phyloP scores from a whole-genome alignment of 1,284 basidiomycete genomes.

The Marasmius sp. region DNA sequence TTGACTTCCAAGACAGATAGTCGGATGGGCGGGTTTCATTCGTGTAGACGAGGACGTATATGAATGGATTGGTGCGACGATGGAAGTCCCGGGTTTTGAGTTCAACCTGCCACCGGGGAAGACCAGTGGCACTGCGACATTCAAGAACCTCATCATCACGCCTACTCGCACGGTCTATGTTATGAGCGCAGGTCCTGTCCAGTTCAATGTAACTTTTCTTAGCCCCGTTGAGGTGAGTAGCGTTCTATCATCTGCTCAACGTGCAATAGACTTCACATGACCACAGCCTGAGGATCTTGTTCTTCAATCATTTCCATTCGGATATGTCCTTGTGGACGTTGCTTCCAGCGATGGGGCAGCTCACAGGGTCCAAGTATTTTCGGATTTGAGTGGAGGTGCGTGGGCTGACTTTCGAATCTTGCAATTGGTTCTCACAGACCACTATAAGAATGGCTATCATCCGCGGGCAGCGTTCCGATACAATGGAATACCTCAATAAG shows the following conservation, averaged over 20 bases:
- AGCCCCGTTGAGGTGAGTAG: slow-evolving; percentile 10
- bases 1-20: neutral
- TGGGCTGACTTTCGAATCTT: neutral
- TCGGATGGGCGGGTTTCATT: slow-evolving; percentile 6
- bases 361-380: slow-evolving; percentile 10
- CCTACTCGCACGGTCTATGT: slow-evolving; percentile 6
- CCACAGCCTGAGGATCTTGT: slow-evolving; percentile 4
- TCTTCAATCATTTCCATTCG: slow-evolving; percentile 12
- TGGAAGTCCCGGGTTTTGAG: neutral
- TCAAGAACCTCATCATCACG: slow-evolving; percentile 3
- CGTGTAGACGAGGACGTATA: slow-evolving; percentile 4
- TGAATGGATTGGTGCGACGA: slow-evolving; percentile 6
- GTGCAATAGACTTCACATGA: neutral
- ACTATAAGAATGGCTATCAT: slow-evolving; percentile 9
- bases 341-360: slow-evolving; percentile 5
- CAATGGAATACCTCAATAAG: slow-evolving; percentile 9
- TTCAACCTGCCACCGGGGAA: neutral
- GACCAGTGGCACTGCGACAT: neutral
- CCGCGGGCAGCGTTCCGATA: neutral
- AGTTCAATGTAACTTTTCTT: slow-evolving; percentile 10
- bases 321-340: slow-evolving; percentile 10
- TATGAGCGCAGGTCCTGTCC: slow-evolving; percentile 7
- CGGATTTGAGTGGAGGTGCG: slow-evolving; percentile 12
- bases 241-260: neutral
- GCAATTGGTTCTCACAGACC: neutral